Percentiles rank a stretch among this genome's conserved stretches.
These are phyloP conservation scores for Coffea humblotiana DNA, from an alignment of 305 asterid genomes.

Conservation along the genomic window DNA sequence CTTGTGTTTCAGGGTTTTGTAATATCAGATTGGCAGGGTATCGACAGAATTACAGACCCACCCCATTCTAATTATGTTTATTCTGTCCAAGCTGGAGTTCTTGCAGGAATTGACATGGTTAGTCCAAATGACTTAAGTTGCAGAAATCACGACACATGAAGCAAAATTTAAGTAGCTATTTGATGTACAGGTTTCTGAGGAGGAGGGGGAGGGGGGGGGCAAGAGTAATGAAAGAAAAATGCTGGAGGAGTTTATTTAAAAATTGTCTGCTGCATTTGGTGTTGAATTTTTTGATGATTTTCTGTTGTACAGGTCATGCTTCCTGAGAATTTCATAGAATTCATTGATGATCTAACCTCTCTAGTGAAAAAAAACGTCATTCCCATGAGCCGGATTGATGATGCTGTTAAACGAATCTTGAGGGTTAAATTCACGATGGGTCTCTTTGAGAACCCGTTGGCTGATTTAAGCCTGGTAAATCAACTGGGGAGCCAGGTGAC, in stretches of 20 bases:
- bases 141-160: neutral
- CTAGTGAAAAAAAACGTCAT: constrained; percentile 53
- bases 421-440: constrained; percentile 70
- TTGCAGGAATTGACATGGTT: constrained; percentile 20
- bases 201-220: too few species aligned
- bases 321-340: constrained; percentile 41
- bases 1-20: neutral
- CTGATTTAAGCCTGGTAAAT: constrained; percentile 51
- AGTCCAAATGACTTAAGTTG: neutral
- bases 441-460: constrained; percentile 64
- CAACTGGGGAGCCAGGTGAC: constrained; percentile 69
- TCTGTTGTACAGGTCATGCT: constrained; percentile 14
- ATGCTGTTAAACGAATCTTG: constrained; percentile 61
- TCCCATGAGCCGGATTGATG: constrained; percentile 68
- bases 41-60: constrained; percentile 19
- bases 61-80: constrained; percentile 20
- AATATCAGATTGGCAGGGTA: constrained; percentile 3
- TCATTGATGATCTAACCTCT: constrained; percentile 40
- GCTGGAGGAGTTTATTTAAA: neutral
- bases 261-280: neutral
- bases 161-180: neutral
- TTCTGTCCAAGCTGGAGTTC: constrained; percentile 25
- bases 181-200: neutral
- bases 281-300: neutral
- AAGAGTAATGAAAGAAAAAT: neutral